These are phyloP conservation scores for Athelia sp. DNA, from an alignment of 1,284 basidiomycete genomes.

Conservation along the genomic window DNA sequence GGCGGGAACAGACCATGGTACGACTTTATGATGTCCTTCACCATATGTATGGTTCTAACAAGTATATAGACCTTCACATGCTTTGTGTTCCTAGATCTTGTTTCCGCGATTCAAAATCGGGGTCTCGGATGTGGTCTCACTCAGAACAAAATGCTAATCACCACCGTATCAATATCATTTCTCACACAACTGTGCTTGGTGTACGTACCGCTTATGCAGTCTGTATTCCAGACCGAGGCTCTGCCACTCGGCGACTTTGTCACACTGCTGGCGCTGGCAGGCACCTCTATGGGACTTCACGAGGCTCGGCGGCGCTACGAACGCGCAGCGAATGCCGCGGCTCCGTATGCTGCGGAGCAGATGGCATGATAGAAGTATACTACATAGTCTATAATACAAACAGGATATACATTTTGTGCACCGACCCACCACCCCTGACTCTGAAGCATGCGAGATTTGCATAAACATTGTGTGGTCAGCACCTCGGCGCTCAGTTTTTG, in stretches of 20 bases:
- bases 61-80: slow-evolving; percentile 82
- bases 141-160: slow-evolving; percentile 86
- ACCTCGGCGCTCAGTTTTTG: too few relatives aligned
- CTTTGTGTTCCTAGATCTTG: slow-evolving; percentile 96
- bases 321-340: slow-evolving; percentile 37
- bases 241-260: slow-evolving; percentile 67
- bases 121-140: slow-evolving; percentile 77
- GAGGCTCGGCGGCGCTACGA: slow-evolving; percentile 82
- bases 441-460: too few relatives aligned
- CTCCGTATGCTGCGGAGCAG: slow-evolving; percentile 31
- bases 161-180: slow-evolving; percentile 83
- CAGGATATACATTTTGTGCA: too few relatives aligned
- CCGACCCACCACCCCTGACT: too few relatives aligned
- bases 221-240: slow-evolving; percentile 90
- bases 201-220: slow-evolving; percentile 89
- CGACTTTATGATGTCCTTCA: slow-evolving; percentile 18
- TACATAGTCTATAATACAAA: not conserved
- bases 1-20: slow-evolving; percentile 93
- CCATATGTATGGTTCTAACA: slow-evolving; percentile 5
- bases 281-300: slow-evolving; percentile 67
- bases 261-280: slow-evolving; percentile 70
- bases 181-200: slow-evolving; percentile 81
- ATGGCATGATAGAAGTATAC: slow-evolving; percentile 29
- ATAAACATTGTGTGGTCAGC: too few relatives aligned
- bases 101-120: slow-evolving; percentile 92